These are phyloP conservation scores for Umbelopsis sp. DNA, from an alignment of 192 early-diverging fungal genomes.

Conservation along the genomic window DNA sequence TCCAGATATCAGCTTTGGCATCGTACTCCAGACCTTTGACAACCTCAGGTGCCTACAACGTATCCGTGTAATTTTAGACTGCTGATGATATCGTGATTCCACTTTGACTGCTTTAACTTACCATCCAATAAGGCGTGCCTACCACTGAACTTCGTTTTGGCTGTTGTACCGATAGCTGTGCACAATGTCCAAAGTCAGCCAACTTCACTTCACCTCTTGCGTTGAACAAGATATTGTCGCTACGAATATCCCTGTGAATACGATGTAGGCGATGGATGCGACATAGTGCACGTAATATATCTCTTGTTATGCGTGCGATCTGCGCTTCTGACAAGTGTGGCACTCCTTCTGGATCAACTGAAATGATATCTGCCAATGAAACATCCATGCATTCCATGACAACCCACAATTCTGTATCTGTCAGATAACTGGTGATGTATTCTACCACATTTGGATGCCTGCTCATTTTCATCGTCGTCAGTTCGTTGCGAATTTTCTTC, in stretches of 20 bases:
- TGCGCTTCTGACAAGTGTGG: constrained; percentile 80
- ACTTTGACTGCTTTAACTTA: not conserved
- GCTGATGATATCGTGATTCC: too few species aligned
- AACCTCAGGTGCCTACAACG: constrained; percentile 80
- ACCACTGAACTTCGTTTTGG: constrained; percentile 86
- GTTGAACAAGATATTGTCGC: constrained; percentile 90
- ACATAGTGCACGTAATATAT: constrained; percentile 76
- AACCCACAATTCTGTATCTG: constrained; percentile 90
- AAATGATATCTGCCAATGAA: constrained; percentile 96
- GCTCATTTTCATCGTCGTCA: constrained; percentile 86
- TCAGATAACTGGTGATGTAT: constrained; percentile 83
- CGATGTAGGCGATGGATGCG: constrained; percentile 79
- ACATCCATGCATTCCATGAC: constrained; percentile 99
- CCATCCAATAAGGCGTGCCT: constrained; percentile 97
- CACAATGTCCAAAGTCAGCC: constrained; percentile 97
- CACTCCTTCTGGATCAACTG: constrained; percentile 64
- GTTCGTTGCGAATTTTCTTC: constrained; percentile 88
- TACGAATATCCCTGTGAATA: constrained; percentile 93
- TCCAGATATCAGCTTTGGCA: constrained; percentile 93
- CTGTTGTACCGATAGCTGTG: constrained; percentile 80
- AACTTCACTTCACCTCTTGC: constrained; percentile 84
- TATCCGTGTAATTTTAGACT: not conserved
- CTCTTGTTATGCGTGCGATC: constrained; percentile 89
- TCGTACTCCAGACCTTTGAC: constrained; percentile 90
- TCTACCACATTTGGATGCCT: constrained; percentile 94